These are phyloP conservation scores for Coemansia asiatica DNA, from an alignment of 192 early-diverging fungal species.

Conservation along the genomic window DNA sequence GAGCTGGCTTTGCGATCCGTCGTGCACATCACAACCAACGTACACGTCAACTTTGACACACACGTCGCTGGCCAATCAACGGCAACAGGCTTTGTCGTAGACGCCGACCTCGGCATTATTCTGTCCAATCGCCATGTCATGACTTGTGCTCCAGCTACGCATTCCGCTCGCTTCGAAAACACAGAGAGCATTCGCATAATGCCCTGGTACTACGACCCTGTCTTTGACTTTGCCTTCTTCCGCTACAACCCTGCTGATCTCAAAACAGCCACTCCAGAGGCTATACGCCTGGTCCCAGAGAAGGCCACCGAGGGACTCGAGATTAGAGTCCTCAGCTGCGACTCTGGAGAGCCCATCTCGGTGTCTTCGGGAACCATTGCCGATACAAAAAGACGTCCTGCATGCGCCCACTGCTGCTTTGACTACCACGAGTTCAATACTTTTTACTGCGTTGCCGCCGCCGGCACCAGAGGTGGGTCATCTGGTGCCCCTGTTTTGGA, in stretches of 20 bases:
- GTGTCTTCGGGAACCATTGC: conserved; percentile 62
- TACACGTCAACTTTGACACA: conserved; percentile 12
- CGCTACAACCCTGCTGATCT: conserved; percentile 65
- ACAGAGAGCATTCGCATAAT: conserved; percentile 65
- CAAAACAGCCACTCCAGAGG: neutral
- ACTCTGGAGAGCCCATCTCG: conserved; percentile 69
- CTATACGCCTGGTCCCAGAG: conserved; percentile 57
- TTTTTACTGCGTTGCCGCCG: conserved; percentile 67
- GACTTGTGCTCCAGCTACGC: conserved; percentile 62
- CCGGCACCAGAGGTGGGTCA: conserved; percentile 60
- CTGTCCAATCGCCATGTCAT: conserved; percentile 71
- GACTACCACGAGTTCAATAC: conserved; percentile 66
- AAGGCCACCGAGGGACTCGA: conserved; percentile 64
- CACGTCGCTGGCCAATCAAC: neutral
- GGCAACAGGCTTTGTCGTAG: conserved; percentile 70
- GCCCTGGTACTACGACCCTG: conserved; percentile 68
- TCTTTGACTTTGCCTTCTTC: conserved; percentile 75
- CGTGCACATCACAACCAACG: conserved; percentile 5
- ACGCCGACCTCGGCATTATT: conserved; percentile 63
- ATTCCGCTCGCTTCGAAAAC: conserved; percentile 63
- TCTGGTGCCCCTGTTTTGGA: conserved; percentile 70
- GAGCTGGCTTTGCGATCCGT: conserved; percentile 2
- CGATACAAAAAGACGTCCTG: conserved; percentile 60
- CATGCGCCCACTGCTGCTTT: conserved; percentile 60
- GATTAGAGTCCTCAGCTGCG: conserved; percentile 67